phyloP scores from a whole-genome alignment of 225 moss, liverwort and hornwort species.

The Sphagnum contortum region DNA sequence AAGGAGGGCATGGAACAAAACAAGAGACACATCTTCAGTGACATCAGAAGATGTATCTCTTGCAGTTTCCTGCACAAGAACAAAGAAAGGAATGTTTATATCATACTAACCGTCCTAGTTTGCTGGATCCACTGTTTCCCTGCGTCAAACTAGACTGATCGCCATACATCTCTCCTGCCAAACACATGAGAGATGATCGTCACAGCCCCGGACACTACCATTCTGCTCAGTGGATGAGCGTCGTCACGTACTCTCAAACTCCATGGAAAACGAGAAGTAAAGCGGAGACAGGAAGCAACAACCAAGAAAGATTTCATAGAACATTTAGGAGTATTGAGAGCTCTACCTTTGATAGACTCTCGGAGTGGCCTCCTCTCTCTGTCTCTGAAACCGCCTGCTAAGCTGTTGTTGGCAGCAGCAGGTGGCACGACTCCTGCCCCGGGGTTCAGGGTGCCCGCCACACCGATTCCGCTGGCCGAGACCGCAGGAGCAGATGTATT shows the following conservation, averaged over 20 bases:
- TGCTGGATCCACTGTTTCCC: conserved; percentile 34
- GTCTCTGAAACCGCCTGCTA: conserved; percentile 33
- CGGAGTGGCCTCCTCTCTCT: conserved; percentile 30
- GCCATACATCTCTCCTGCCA: conserved; percentile 24
- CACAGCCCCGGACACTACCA: neutral
- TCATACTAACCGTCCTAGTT: conserved; percentile 32
- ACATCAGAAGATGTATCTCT: too few species aligned
- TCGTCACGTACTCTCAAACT: too few species aligned
- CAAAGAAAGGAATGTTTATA: too few species aligned
- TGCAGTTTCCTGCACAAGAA: too few species aligned
- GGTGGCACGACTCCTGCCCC: conserved; percentile 4
- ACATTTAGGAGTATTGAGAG: too few species aligned
- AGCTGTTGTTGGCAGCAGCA: neutral
- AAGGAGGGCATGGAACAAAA: too few species aligned
- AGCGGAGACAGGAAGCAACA: neutral
- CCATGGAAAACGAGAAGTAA: neutral
- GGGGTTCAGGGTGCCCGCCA: conserved; percentile 4
- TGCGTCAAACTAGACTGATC: conserved; percentile 19
- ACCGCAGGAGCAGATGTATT: conserved; percentile 18
- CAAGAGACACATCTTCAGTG: too few species aligned
- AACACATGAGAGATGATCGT: conserved; percentile 2
- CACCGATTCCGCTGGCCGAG: conserved; percentile 14
- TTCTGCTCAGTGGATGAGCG: neutral
- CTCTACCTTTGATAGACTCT: conserved; percentile 32
- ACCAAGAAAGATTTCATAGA: neutral